These are phyloP conservation scores for Saccharomycopsis sp. DNA, from an alignment of 805 yeast genomes.

Conservation along the genomic window DNA sequence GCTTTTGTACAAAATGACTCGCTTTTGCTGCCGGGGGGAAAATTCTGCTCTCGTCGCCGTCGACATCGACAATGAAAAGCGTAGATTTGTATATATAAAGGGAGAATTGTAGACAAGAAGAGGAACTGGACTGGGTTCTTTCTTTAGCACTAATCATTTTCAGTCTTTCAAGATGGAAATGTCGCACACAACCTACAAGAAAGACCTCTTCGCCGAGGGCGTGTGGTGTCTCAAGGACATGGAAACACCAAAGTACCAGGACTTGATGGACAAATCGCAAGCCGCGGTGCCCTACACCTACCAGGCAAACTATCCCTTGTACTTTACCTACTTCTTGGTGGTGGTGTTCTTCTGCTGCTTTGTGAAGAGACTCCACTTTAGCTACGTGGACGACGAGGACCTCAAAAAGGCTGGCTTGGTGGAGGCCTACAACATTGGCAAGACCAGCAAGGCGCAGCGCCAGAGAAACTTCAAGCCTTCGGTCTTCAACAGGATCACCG, in stretches of 20 bases:
- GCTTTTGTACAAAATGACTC: too few relatives aligned
- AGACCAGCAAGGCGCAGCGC: not conserved
- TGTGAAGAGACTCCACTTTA: conserved; percentile 3
- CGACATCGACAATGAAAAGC: too few relatives aligned
- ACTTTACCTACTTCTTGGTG: conserved; percentile 7
- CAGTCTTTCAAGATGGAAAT: too few relatives aligned
- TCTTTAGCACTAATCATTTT: too few relatives aligned
- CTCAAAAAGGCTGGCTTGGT: not conserved
- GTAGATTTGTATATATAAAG: too few relatives aligned
- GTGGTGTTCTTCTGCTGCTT: conserved; percentile 2
- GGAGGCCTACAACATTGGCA: not conserved
- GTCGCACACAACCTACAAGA: too few relatives aligned
- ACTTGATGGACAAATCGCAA: conserved; percentile 1
- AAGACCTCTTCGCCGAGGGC: conserved; percentile 25
- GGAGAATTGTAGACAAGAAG: too few relatives aligned
- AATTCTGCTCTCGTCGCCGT: too few relatives aligned
- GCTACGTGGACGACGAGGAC: conserved; percentile 3
- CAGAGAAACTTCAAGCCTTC: not conserved
- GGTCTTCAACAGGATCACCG: conserved; percentile 22
- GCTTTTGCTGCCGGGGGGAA: too few relatives aligned
- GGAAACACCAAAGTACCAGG: conserved; percentile 1
- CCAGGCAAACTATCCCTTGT: conserved; percentile 7
- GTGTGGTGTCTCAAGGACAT: conserved; percentile 17
- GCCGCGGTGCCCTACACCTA: conserved; percentile 1
- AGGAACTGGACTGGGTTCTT: too few relatives aligned